These are phyloP conservation scores for Globisporangium spiculum DNA, from an alignment of 352 stramenopile genomes.

Conservation along the genomic window DNA sequence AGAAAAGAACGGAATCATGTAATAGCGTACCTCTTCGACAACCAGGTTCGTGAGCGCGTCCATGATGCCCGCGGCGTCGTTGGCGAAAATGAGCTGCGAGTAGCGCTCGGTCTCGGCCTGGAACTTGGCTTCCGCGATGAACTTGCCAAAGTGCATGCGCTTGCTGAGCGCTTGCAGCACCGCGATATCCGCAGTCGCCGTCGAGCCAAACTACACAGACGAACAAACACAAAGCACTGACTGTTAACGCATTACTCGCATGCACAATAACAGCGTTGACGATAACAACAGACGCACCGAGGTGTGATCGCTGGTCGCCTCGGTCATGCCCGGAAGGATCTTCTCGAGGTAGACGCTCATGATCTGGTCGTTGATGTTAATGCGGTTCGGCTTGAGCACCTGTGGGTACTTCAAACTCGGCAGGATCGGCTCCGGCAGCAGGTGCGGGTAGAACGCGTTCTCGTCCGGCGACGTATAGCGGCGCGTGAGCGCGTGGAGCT, in stretches of 20 bases:
- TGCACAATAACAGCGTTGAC: neutral
- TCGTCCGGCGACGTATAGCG: conserved; percentile 99
- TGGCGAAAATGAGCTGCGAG: conserved; percentile 88
- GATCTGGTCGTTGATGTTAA: conserved; percentile 98
- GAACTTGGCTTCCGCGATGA: conserved; percentile 98
- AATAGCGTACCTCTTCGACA: conserved; percentile 81
- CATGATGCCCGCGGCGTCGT: conserved; percentile 96
- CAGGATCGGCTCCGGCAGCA: conserved; percentile 90
- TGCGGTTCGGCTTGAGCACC: conserved; percentile 91
- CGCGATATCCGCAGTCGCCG: conserved; percentile 87
- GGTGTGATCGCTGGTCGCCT: conserved; percentile 86
- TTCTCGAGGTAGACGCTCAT: conserved; percentile 96
- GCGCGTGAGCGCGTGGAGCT: conserved; percentile 90
- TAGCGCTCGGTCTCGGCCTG: conserved; percentile 89
- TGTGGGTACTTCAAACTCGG: conserved; percentile 91
- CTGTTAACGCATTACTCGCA: neutral
- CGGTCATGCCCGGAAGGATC: conserved; percentile 91
- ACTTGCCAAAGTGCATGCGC: conserved; percentile 98
- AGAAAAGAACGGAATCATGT: too few relatives aligned
- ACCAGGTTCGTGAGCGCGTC: conserved; percentile 92
- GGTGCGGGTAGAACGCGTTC: conserved; percentile 96
- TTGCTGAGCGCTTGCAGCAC: conserved; percentile 95
- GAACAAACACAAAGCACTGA: neutral
- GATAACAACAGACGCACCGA: conserved; percentile 32
- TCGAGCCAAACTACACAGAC: conserved; percentile 64